These are phyloP conservation scores for Trichophyton equinum DNA, from an alignment of 2,329 filamentous ascomycete genomes.

Conservation along the genomic window DNA sequence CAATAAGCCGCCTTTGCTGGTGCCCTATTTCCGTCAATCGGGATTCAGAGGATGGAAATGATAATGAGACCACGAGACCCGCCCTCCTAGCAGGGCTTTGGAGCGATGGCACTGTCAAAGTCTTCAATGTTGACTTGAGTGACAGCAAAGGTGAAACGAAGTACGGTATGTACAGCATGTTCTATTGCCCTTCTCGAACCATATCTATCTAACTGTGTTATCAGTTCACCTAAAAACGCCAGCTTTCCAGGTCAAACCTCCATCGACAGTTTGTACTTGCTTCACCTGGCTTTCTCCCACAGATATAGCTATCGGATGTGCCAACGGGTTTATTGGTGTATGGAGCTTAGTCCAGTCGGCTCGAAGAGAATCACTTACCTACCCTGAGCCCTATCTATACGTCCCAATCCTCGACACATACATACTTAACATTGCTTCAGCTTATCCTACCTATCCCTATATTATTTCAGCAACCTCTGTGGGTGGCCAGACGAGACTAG, in stretches of 20 bases:
- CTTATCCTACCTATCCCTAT: conserved; percentile 43
- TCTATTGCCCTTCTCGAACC: neutral
- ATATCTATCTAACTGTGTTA: neutral
- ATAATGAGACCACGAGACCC: conserved; percentile 11
- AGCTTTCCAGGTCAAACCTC: conserved; percentile 40
- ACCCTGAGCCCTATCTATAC: conserved; percentile 26
- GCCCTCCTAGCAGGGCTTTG: conserved; percentile 41
- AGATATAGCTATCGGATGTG: conserved; percentile 43
- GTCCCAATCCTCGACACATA: conserved; percentile 27
- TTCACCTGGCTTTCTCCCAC: conserved; percentile 45
- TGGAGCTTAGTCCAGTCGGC: conserved; percentile 34
- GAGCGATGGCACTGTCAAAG: conserved; percentile 44
- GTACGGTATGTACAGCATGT: conserved; percentile 14
- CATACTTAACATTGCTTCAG: conserved; percentile 32
- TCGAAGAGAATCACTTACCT: conserved; percentile 7
- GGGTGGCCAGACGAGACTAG: conserved; percentile 43
- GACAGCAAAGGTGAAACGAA: conserved; percentile 19
- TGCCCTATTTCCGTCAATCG: conserved; percentile 35
- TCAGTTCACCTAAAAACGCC: conserved; percentile 34
- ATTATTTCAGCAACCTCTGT: conserved; percentile 42
- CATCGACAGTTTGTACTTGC: conserved; percentile 43
- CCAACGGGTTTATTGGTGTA: conserved; percentile 44
- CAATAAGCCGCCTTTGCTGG: conserved; percentile 44
- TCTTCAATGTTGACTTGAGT: conserved; percentile 39
- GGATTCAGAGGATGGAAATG: conserved; percentile 21